A percentile compares a stretch with the other conserved stretches of the same genome.
Conservation (phyloP, 352 stramenopile species). For the Globisporangium irregulare region DNA sequence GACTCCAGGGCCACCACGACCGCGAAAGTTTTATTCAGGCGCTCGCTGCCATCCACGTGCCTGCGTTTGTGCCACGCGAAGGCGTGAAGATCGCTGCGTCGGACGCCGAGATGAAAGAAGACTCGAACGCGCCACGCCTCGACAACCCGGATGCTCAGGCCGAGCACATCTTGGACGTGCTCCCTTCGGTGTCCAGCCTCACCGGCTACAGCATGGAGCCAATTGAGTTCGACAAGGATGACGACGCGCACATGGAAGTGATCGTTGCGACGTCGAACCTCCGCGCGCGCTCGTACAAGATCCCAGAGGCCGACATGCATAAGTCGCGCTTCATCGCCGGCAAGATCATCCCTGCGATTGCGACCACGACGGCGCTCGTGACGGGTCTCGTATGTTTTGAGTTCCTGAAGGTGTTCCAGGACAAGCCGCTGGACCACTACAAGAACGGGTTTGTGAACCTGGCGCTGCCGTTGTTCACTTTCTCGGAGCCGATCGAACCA, state of each 20-base stretch:
- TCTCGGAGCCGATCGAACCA: conserved; percentile 94
- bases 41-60: conserved; percentile 88
- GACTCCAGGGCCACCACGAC: conserved; percentile 74
- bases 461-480: conserved; percentile 96
- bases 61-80: conserved; percentile 91
- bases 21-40: conserved; percentile 63
- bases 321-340: conserved; percentile 98
- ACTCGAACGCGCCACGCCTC: conserved; percentile 26
- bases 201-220: conserved; percentile 89
- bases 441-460: conserved; percentile 99
- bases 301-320: conserved; percentile 97
- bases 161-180: conserved; percentile 68
- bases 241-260: conserved; percentile 98
- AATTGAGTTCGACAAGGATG: conserved; percentile 99
- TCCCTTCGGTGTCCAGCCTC: conserved; percentile 83
- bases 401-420: conserved; percentile 94
- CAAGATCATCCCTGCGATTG: conserved; percentile 99
- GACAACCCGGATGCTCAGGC: conserved; percentile 78
- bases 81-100: conserved; percentile 98
- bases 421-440: conserved; percentile 92
- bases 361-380: conserved; percentile 98
- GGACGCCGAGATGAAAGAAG: conserved; percentile 96
- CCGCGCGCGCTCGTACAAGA: conserved; percentile 97
- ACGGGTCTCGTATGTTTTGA: conserved; percentile 98
- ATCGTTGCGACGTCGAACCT: conserved; percentile 97